Evolutionary conservation across 345 rosid species (phyloP).

Genomic region (Rhodamnia rubescens): DNA sequence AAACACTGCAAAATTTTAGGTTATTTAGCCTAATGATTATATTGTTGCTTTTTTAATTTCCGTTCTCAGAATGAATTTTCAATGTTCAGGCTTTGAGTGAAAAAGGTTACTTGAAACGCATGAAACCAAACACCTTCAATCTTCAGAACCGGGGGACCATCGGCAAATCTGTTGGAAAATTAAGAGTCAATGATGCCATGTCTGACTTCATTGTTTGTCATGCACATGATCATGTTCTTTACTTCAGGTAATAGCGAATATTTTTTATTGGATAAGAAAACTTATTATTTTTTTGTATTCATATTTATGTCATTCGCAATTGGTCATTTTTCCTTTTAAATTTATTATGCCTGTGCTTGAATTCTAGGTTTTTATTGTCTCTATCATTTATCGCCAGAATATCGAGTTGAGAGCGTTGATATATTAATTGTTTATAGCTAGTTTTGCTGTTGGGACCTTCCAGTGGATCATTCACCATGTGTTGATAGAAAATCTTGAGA

Average conservation of each 20-base stretch:
- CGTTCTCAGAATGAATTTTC: not conserved
- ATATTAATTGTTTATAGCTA: not conserved
- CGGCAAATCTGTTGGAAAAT: constrained; percentile 95
- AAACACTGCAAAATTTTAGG: not conserved
- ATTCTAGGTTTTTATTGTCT: not conserved
- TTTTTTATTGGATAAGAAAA: not conserved
- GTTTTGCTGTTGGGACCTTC: not conserved
- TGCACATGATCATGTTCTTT: constrained; percentile 87
- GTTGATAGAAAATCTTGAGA: not conserved
- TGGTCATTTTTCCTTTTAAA: not conserved
- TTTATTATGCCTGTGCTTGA: not conserved
- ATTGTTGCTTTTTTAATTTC: not conserved
- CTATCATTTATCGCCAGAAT: not conserved
- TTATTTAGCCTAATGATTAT: not conserved
- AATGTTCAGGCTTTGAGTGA: constrained; percentile 72
- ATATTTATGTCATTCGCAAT: not conserved
- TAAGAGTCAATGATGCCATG: constrained; percentile 85
- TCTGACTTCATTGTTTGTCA: constrained; percentile 87
- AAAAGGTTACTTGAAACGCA: constrained; percentile 92
- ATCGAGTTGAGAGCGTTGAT: not conserved
- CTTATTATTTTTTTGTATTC: not conserved
- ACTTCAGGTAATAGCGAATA: constrained; percentile 53
- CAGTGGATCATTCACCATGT: not conserved
- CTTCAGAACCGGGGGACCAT: constrained; percentile 91
- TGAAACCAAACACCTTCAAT: constrained; percentile 82